Conservation (phyloP, 2,329 filamentous ascomycete genomes). For the Penicillium oxalicum region DNA sequence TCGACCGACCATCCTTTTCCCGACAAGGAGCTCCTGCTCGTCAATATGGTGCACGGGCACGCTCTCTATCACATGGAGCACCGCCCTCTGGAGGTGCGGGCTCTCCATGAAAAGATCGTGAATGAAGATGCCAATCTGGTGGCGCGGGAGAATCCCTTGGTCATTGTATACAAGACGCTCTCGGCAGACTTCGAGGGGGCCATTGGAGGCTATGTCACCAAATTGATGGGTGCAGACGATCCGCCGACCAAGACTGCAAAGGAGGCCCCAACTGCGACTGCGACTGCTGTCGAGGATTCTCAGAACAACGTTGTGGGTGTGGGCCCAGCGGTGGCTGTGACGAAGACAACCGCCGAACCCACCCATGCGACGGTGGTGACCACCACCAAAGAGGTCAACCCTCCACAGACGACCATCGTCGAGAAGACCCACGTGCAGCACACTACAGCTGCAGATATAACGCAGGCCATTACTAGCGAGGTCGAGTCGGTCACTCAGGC, state of each 20-base stretch:
- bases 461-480: slow-evolving; percentile 3
- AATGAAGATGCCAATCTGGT: not conserved
- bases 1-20: not conserved
- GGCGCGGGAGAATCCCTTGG: slow-evolving; percentile 3
- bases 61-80: slow-evolving; percentile 24
- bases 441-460: slow-evolving; percentile 6
- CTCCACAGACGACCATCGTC: slow-evolving; percentile 1
- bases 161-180: slow-evolving; percentile 48
- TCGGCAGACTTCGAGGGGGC: slow-evolving; percentile 48
- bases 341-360: slow-evolving; percentile 6
- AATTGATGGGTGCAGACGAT: slow-evolving; percentile 2
- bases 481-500: slow-evolving; percentile 4
- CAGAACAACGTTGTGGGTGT: slow-evolving; percentile 17
- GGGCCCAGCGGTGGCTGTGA: slow-evolving; percentile 25
- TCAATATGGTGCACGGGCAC: slow-evolving; percentile 30
- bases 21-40: not conserved
- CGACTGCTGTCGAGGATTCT: slow-evolving; percentile 7
- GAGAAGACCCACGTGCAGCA: slow-evolving; percentile 12
- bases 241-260: too few relatives aligned
- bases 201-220: slow-evolving; percentile 45
- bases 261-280: slow-evolving; percentile 1
- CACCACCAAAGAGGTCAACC: slow-evolving; percentile 11
- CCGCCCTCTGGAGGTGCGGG: slow-evolving; percentile 18
- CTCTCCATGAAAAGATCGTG: slow-evolving; percentile 7
- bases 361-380: slow-evolving; percentile 5